Conservation (phyloP, 768 basidiomycete species). For the Leccinum broughii region DNA sequence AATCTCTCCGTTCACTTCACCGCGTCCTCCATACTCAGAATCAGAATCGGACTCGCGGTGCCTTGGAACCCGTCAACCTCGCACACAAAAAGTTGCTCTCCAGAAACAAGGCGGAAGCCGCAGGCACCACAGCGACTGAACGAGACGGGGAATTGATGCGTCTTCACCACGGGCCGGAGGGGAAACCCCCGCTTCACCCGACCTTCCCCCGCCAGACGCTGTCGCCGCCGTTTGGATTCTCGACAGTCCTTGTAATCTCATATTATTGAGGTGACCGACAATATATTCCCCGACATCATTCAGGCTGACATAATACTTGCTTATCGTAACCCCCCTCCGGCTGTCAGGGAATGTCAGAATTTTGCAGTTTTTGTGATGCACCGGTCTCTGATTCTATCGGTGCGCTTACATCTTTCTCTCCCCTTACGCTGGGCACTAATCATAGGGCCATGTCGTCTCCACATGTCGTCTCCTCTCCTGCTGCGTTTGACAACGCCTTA, state of each 20-base stretch:
- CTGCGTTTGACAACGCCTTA: no score
- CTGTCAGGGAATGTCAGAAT: no score
- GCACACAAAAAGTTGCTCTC: slow-evolving; percentile 53
- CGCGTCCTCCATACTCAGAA: slow-evolving; percentile 47
- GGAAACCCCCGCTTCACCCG: slow-evolving; percentile 17
- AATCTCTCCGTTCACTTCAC: slow-evolving; percentile 49
- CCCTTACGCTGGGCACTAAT: no score
- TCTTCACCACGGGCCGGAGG: slow-evolving; percentile 13
- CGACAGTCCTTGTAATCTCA: slow-evolving; percentile 9
- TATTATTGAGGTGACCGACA: no score
- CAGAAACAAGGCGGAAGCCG: slow-evolving; percentile 37
- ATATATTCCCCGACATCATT: no score
- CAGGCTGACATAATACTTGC: no score
- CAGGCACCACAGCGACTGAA: slow-evolving; percentile 4
- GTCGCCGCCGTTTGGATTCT: slow-evolving; percentile 3
- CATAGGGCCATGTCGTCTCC: no score
- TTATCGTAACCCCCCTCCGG: no score
- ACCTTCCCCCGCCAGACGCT: not conserved
- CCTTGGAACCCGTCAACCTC: slow-evolving; percentile 47
- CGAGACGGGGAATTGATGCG: slow-evolving; percentile 33
- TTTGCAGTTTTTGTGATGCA: no score
- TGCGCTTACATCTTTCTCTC: no score
- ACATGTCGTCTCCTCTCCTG: no score
- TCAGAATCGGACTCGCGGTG: slow-evolving; percentile 48
- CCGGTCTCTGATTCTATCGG: no score